Evolutionary conservation across 306 rosid genomes (phyloP), one percentile per base, ranked within the genome.

Genomic region (Medicago lupulina): DNA sequence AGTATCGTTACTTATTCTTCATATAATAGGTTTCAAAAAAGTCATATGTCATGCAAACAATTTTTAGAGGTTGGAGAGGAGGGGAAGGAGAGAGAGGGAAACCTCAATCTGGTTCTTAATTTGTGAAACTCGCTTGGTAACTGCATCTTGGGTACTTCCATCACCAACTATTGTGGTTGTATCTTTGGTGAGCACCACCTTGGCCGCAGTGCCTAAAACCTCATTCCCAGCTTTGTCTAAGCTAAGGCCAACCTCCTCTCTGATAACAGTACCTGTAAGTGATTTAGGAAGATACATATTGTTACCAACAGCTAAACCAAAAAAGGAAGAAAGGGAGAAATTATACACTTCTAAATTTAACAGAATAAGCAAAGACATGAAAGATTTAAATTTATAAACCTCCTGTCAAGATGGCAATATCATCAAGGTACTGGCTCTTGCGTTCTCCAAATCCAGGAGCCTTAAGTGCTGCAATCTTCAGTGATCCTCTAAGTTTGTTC

Each of bases 401-500:
- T 88, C 95, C 97, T 2, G 99, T 95, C 41, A 95, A 84, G 63
- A 95, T 88, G 59, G 99, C 99, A 76, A 95, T 90, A 77, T 95
- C 99, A 67, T 92, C 99, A 40, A 95, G 97, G 85, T 95, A 95
- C 80, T 92, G 99, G 98, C 97, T 92, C 92, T 95, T 95, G 83
- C 99, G 98, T 64, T 95, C 99, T 59, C 99, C 99, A 81, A 95
- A 95, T 25, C 99, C 99, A 1, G 99, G 99, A 85, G 99, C 99
- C 83, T 95, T 95, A 21, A 95, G 88, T 28, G 97, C 97, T 46
- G 99, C 98, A 76, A 95, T 92, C 88, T 95, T 95, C 77, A 95
- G 81, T 10, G 99, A 88, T 58, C 99, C 99, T 84, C 99, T 90
- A 66, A 95, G 98, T 80, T 80, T 95, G 84, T 95, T 95, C 79